phyloP scores from a whole-genome alignment of 2,329 filamentous ascomycete genomes.

The Endothia cerciana region DNA sequence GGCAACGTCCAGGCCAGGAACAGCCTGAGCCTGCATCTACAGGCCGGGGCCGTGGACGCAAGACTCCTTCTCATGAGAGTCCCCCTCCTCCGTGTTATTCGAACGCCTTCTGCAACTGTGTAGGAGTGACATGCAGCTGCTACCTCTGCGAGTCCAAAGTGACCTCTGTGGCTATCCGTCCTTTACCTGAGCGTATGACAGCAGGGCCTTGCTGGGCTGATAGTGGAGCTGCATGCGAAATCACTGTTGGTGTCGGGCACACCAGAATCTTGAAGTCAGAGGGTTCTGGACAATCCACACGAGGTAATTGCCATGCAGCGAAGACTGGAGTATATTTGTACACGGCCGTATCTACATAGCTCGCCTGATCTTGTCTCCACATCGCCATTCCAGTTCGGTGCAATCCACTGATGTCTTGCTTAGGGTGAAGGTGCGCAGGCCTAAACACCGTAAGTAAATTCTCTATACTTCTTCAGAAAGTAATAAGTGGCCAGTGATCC shows the following conservation, averaged over 20 bases:
- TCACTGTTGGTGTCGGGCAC: not conserved
- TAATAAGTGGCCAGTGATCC: constrained; percentile 45
- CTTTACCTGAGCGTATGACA: no score
- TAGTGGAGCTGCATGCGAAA: no score
- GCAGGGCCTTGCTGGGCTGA: no score
- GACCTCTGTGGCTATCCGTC: no score
- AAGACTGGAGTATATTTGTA: not conserved
- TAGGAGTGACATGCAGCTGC: no score
- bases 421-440: not conserved
- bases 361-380: not conserved
- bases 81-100: no score
- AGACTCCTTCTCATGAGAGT: not conserved
- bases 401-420: not conserved
- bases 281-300: not conserved
- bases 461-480: constrained; percentile 47
- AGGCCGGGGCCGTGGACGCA: not conserved
- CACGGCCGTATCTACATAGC: not conserved
- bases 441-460: constrained; percentile 46
- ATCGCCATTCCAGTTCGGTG: not conserved
- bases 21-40: not conserved
- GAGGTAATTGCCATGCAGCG: not conserved
- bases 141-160: no score
- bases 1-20: not conserved
- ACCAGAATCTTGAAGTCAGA: not conserved
- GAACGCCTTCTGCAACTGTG: no score